phyloP scores from a whole-genome alignment of 352 stramenopile genomes.

The Phytophthora nicotianae region DNA sequence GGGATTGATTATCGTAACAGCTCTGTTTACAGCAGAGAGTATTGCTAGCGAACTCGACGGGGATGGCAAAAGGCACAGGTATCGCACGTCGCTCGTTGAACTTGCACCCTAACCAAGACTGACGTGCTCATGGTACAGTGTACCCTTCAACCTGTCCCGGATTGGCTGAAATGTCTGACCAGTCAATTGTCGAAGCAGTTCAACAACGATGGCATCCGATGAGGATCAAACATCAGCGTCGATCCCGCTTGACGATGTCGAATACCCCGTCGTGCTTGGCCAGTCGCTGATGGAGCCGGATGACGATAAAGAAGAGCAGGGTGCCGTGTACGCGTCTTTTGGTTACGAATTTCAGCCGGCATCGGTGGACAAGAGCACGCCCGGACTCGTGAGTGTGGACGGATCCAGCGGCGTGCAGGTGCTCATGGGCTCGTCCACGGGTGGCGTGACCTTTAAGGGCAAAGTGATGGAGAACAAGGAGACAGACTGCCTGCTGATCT shows the following conservation, averaged over 20 bases:
- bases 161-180: constrained; percentile 26
- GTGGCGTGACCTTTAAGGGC: constrained; percentile 80
- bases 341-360: constrained; percentile 87
- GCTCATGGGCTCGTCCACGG: constrained; percentile 59
- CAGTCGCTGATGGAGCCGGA: constrained; percentile 38
- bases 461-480: constrained; percentile 82
- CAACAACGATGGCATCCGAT: constrained; percentile 15
- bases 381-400: constrained; percentile 72
- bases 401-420: constrained; percentile 66
- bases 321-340: constrained; percentile 62
- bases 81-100: constrained; percentile 38
- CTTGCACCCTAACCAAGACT: constrained; percentile 31
- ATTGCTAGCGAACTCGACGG: constrained; percentile 11
- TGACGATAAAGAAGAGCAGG: constrained; percentile 1
- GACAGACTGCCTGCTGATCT: constrained; percentile 83
- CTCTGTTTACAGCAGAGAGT: neutral
- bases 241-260: constrained; percentile 45
- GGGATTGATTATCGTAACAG: neutral
- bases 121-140: constrained; percentile 38
- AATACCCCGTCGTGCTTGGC: constrained; percentile 65
- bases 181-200: constrained; percentile 17
- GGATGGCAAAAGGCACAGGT: constrained; percentile 6
- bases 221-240: constrained; percentile 6
- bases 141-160: constrained; percentile 24
- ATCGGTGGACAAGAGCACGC: constrained; percentile 69